Conservation (phyloP, 106 monocot species). For the Dendrobium catenatum region DNA sequence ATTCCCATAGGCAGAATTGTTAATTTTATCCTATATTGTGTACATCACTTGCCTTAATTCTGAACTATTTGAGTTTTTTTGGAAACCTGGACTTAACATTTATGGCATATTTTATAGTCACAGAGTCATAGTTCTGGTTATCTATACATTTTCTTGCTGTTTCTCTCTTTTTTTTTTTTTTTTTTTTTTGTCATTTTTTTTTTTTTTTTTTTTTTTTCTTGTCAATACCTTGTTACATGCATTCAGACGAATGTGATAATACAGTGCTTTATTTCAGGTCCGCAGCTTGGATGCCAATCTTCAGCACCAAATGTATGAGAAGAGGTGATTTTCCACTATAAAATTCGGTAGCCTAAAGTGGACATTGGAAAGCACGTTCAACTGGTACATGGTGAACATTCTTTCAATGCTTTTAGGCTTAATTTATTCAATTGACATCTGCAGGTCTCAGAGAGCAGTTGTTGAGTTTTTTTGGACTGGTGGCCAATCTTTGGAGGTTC, state of each 20-base stretch:
- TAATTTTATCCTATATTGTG: background rate
- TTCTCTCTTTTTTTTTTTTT: too few relatives aligned
- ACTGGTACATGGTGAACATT: background rate
- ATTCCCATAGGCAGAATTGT: too few relatives aligned
- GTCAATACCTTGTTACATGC: background rate
- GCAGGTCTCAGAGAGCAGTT: conserved; percentile 78
- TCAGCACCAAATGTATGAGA: conserved; percentile 82
- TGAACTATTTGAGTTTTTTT: too few relatives aligned
- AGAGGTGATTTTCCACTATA: conserved; percentile 31
- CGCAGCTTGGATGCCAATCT: conserved; percentile 54
- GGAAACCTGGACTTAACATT: background rate
- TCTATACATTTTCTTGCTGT: background rate
- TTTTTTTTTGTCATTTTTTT: too few relatives aligned
- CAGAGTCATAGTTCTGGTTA: background rate
- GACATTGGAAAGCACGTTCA: background rate
- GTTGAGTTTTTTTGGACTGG: conserved; percentile 64
- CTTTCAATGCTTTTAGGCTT: background rate
- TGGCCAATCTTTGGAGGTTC: conserved; percentile 23
- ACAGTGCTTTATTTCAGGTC: conserved; percentile 34
- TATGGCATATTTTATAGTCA: background rate
- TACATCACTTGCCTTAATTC: background rate
- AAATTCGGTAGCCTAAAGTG: background rate
- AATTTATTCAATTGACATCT: conserved; percentile 3
- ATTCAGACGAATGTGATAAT: background rate
- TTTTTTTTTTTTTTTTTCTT: too few relatives aligned